These are phyloP conservation scores for Podospora pseudocomata DNA, from an alignment of 495 filamentous ascomycete species.

Conservation along the genomic window DNA sequence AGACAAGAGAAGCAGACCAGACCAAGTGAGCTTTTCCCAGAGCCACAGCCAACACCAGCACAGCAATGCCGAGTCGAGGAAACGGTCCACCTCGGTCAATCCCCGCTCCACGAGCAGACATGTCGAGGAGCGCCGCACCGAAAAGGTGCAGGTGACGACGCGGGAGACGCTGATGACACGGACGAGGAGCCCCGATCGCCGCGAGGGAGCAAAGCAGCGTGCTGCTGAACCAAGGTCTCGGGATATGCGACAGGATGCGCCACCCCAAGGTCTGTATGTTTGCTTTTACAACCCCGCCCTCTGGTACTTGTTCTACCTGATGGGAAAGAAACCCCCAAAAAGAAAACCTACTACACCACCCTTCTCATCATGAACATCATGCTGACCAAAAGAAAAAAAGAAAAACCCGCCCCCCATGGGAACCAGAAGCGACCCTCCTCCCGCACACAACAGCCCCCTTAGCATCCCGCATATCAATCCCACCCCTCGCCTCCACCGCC, in stretches of 20 bases:
- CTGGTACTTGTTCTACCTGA: not conserved
- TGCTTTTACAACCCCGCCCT: slow-evolving; percentile 1
- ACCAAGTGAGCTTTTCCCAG: slow-evolving; percentile 25
- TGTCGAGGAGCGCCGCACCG: slow-evolving; percentile 44
- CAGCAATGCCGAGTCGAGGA: slow-evolving; percentile 32
- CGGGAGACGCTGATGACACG: slow-evolving; percentile 61
- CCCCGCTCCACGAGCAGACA: slow-evolving; percentile 37
- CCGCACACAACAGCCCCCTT: slow-evolving; percentile 86
- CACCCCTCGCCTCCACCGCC: slow-evolving; percentile 68
- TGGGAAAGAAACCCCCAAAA: slow-evolving; percentile 9
- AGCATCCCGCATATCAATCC: slow-evolving; percentile 78
- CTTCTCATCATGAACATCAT: not conserved
- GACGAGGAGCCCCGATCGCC: slow-evolving; percentile 63
- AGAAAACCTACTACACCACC: not conserved
- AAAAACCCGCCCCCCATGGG: slow-evolving; percentile 54
- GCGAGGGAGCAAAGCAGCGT: slow-evolving; percentile 47
- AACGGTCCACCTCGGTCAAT: slow-evolving; percentile 44
- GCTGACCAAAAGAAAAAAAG: slow-evolving; percentile 15
- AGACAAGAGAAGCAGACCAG: slow-evolving; percentile 37
- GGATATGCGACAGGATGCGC: slow-evolving; percentile 41
- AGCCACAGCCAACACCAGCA: slow-evolving; percentile 11
- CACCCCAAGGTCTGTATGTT: slow-evolving; percentile 27
- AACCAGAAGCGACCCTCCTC: slow-evolving; percentile 74
- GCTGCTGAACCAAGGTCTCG: slow-evolving; percentile 42
- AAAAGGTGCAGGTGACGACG: slow-evolving; percentile 58